Percentiles rank a stretch among this genome's conserved stretches.
phyloP scores from a whole-genome alignment of 768 basidiomycete genomes.

The Serendipita sp. region DNA sequence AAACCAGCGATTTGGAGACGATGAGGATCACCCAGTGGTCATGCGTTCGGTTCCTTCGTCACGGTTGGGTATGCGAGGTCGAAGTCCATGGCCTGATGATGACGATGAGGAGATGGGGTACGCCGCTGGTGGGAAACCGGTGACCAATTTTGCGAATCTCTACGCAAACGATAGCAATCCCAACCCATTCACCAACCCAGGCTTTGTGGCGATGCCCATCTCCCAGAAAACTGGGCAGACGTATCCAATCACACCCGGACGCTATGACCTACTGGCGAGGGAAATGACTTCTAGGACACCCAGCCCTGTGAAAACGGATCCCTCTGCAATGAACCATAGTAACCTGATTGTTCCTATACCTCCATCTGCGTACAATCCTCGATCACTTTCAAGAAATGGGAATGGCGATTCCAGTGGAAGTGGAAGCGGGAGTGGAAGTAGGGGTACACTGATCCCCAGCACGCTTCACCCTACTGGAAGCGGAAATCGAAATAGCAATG shows the following conservation, averaged over 20 bases:
- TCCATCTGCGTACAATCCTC: not conserved
- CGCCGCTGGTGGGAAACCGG: not conserved
- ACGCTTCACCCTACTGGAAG: not conserved
- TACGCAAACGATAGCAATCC: not conserved
- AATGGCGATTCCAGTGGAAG: not conserved
- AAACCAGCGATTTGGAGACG: not conserved
- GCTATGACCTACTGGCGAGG: not conserved
- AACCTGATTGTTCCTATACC: not conserved
- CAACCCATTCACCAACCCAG: not conserved
- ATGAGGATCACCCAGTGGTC: conserved; percentile 1
- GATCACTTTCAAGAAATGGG: not conserved
- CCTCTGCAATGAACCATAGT: not conserved
- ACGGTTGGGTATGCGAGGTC: not conserved
- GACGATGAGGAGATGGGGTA: not conserved
- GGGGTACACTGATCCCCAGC: not conserved
- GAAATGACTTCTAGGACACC: not conserved
- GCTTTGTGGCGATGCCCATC: not conserved
- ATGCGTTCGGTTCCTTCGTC: not conserved
- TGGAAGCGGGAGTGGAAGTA: not conserved
- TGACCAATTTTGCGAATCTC: not conserved
- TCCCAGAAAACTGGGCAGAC: not conserved
- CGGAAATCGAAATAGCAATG: not conserved
- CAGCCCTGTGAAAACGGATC: not conserved
- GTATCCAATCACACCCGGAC: not conserved
- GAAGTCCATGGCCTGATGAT: not conserved